Evolutionary conservation across 306 rosid species (phyloP).

Genomic region (Cicer pinnatifidum): DNA sequence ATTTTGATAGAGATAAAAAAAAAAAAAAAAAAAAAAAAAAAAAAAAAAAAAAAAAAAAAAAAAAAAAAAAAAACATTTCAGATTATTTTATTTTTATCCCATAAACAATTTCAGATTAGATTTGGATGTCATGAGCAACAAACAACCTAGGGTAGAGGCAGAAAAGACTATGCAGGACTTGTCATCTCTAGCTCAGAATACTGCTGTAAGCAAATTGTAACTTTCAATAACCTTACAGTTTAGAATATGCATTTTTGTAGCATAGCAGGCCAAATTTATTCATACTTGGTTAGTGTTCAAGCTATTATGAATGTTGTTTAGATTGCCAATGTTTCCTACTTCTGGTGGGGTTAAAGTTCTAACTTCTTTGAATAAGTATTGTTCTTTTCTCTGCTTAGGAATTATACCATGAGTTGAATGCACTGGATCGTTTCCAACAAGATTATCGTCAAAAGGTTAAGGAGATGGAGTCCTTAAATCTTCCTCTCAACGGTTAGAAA

Average conservation of each 20-base stretch:
- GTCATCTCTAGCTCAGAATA: constrained; percentile 60
- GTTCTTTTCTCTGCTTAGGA: constrained; percentile 54
- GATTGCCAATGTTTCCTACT: neutral
- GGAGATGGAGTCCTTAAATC: constrained; percentile 74
- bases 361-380: constrained; percentile 35
- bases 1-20: constrained; percentile 35
- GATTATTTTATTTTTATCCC: constrained; percentile 44
- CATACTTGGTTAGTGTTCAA: neutral
- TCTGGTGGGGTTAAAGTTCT: constrained; percentile 12
- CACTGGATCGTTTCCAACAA: constrained; percentile 83
- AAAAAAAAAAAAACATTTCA: constrained; percentile 45
- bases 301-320: constrained; percentile 29
- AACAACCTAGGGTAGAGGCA: constrained; percentile 58
- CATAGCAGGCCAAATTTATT: constrained; percentile 2
- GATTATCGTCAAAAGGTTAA: constrained; percentile 70
- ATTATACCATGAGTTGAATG: constrained; percentile 74
- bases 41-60: constrained; percentile 37
- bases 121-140: constrained; percentile 52
- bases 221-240: neutral
- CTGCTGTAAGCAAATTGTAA: constrained; percentile 72
- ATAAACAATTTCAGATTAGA: constrained; percentile 65
- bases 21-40: constrained; percentile 20
- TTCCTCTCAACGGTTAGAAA: constrained; percentile 73
- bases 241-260: constrained; percentile 15
- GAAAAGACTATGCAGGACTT: constrained; percentile 72